phyloP scores from a whole-genome alignment of 202 grass and related monocot species.

The Alloteropsis angusta region DNA sequence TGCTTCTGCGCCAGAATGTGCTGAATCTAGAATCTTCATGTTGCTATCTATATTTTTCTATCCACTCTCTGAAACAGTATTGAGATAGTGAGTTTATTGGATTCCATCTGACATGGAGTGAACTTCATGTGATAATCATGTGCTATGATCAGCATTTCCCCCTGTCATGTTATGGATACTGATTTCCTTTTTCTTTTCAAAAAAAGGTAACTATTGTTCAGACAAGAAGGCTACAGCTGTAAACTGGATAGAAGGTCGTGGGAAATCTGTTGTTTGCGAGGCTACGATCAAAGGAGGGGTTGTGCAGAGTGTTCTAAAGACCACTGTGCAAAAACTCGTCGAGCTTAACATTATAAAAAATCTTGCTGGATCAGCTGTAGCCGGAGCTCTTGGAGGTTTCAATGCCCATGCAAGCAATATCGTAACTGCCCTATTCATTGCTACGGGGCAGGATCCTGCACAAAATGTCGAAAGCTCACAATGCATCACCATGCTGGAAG shows the following conservation, averaged over 20 bases:
- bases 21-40: not conserved
- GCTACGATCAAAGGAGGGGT: slow-evolving; percentile 53
- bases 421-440: slow-evolving; percentile 57
- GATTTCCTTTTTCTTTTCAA: not conserved
- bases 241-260: slow-evolving; percentile 81
- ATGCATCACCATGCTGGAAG: slow-evolving; percentile 77
- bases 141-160: not conserved
- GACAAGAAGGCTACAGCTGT: slow-evolving; percentile 74
- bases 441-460: slow-evolving; percentile 80
- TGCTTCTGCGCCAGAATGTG: not conserved
- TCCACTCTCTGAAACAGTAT: not conserved
- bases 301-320: slow-evolving; percentile 58
- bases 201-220: slow-evolving; percentile 68
- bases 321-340: slow-evolving; percentile 38
- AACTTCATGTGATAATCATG: not conserved
- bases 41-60: not conserved
- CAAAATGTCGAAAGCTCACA: slow-evolving; percentile 87
- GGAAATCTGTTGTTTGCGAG: slow-evolving; percentile 80
- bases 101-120: not conserved
- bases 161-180: not conserved
- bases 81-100: not conserved
- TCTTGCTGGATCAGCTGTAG: slow-evolving; percentile 68
- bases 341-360: slow-evolving; percentile 77
- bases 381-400: slow-evolving; percentile 61
- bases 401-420: slow-evolving; percentile 91